Evolutionary conservation across 371 early-diverging fungal species (phyloP).

Genomic region (Actinomortierella ambigua): DNA sequence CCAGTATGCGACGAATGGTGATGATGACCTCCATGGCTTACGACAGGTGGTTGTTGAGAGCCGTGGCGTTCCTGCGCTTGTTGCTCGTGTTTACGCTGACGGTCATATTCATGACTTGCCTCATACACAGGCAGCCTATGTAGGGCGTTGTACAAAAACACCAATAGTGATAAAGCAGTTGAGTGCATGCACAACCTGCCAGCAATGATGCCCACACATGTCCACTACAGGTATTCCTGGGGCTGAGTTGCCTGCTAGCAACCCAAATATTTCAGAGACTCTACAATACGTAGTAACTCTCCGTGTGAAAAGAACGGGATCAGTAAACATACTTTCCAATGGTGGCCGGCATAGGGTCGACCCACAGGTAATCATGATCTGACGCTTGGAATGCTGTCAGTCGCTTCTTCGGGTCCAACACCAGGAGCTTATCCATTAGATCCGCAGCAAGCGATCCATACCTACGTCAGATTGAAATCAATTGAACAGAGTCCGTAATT

Average conservation of each 20-base stretch:
- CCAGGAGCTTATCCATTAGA: constrained; percentile 75
- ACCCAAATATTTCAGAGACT: not conserved
- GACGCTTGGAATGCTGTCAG: constrained; percentile 79
- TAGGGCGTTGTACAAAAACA: not conserved
- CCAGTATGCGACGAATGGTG: not conserved
- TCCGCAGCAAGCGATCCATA: constrained; percentile 66
- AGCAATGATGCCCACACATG: too few species aligned
- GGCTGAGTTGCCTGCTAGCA: not conserved
- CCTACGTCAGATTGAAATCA: not conserved
- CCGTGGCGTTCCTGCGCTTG: constrained; percentile 23
- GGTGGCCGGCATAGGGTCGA: constrained; percentile 63
- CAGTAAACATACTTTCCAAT: constrained; percentile 55
- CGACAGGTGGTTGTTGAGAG: constrained; percentile 14
- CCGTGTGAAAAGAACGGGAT: not conserved
- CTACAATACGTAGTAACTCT: not conserved
- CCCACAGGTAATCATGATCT: constrained; percentile 74
- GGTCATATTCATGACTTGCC: constrained; percentile 63
- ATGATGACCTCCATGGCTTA: too few species aligned
- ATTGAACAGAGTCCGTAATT: not conserved
- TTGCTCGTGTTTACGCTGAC: constrained; percentile 29
- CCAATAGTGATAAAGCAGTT: too few species aligned
- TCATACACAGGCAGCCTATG: constrained; percentile 66
- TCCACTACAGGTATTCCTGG: not conserved
- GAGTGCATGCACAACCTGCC: too few species aligned
- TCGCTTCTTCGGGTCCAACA: constrained; percentile 76